Base-by-base conservation (phyloP, 2,329 filamentous ascomycete species). In the Macrophomina phaseolina region DNA sequence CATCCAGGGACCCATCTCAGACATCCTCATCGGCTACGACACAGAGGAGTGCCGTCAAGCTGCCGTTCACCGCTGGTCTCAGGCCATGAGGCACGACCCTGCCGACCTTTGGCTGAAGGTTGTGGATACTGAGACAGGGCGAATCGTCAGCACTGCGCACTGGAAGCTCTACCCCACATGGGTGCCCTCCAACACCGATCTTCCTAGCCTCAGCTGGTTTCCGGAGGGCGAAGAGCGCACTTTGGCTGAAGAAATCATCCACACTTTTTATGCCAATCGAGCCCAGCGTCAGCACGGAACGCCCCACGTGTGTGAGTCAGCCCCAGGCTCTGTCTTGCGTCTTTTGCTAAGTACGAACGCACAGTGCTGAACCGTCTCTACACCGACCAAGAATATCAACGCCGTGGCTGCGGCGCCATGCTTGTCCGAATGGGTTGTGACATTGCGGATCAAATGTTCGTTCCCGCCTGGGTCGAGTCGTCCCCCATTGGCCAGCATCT, bases 401-500 rank as follows among this genome's bases (percentile, higher is more conserved):
- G 74, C 3, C 75, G 76, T 40, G 80, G 80, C 3, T 72, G 76
- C 1, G 79, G 79, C 1, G 73, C 72, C 40, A 70, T 78, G 42
- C 70, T 81, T 34, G 73, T 81, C 36, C 69, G 74, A 28, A 81
- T 78, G 76, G 79, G 80, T 6, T 75, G 75, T 1, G 66, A 74
- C 7, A 71, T 78, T n/a, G 78, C 69, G 1, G 70, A 76, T 40
- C 69, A 70, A 45, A 71, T 79, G 49, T 74, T 70, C 45, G 53
- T 77, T 8, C 73, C 74, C 5, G 69, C 69, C 0, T 77, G 73
- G 71, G 70, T 76, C 4, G 73, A 75, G 51, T 70, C 71, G 0
- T 73, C 73, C 7, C 66, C 71, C 1, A 64, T 66, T 8, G 75
- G 73, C 2, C 71, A 69, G 52, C 63, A 68, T 5, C 49, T 77